phyloP scores from a whole-genome alignment of 1,139 yeast genomes.

The Hanseniaspora gamundiae region DNA sequence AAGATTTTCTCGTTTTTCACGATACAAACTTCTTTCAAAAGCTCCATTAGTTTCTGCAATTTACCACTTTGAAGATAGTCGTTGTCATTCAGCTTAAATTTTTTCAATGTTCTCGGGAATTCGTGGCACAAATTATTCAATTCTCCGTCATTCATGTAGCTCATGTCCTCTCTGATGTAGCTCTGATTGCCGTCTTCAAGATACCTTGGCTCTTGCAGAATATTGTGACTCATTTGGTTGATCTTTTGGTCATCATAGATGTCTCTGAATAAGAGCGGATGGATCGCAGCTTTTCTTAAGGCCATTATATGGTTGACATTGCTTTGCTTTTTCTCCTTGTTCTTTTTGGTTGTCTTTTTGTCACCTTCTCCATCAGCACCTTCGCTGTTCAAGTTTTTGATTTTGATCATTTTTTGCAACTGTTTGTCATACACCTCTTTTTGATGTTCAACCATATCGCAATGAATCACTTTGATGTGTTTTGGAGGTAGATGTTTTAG shows the following conservation, averaged over 20 bases:
- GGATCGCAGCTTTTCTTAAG: conserved; percentile 62
- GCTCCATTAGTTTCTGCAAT: conserved; percentile 39
- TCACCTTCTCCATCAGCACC: conserved; percentile 32
- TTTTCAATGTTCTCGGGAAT: conserved; percentile 54
- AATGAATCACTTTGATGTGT: conserved; percentile 46
- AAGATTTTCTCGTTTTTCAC: conserved; percentile 61
- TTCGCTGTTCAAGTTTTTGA: conserved; percentile 27
- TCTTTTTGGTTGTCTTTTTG: conserved; percentile 13
- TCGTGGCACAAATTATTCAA: conserved; percentile 59
- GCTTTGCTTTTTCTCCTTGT: conserved; percentile 28
- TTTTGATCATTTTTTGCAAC: conserved; percentile 39
- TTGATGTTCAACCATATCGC: conserved; percentile 53
- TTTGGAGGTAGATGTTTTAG: conserved; percentile 79
- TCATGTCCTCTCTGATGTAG: conserved; percentile 85
- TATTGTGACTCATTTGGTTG: conserved; percentile 57
- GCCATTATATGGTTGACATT: conserved; percentile 50
- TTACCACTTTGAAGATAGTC: conserved; percentile 73
- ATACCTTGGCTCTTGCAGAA: conserved; percentile 74
- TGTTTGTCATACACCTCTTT: conserved; percentile 46
- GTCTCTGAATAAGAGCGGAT: conserved; percentile 58
- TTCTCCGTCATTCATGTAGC: conserved; percentile 90
- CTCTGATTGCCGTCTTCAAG: conserved; percentile 53
- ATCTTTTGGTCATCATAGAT: conserved; percentile 44
- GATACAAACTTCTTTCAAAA: conserved; percentile 47
- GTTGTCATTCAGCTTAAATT: conserved; percentile 39